Percentiles rank a stretch among this genome's conserved stretches.
Evolutionary conservation across 129 eudicot genomes (phyloP).

Genomic region (Gnaphalium uliginosum): DNA sequence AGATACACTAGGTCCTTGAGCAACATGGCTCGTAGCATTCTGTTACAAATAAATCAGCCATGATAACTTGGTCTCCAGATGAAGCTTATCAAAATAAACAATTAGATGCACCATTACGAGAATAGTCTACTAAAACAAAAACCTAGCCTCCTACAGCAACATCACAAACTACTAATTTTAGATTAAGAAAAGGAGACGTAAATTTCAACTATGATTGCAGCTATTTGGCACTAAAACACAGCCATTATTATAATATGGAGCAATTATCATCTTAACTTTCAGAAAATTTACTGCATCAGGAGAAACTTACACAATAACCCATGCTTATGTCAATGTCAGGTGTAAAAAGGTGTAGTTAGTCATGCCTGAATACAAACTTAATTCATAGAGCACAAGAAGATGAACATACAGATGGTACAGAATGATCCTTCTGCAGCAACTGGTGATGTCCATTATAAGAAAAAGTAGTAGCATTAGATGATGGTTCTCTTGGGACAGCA

Average conservation of each 20-base stretch:
- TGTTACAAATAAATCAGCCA: conserved; percentile 35
- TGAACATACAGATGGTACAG: conserved; percentile 37
- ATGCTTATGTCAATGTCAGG: conserved; percentile 8
- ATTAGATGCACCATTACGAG: background rate
- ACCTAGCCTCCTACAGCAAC: conserved; percentile 15
- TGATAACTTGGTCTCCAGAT: conserved; percentile 11
- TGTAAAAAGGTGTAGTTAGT: conserved; percentile 12
- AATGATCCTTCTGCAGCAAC: conserved; percentile 40
- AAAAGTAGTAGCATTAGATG: conserved; percentile 41
- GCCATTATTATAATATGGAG: background rate
- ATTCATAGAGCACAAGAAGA: conserved; percentile 3
- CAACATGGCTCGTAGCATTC: conserved; percentile 38
- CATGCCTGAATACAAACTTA: conserved; percentile 24
- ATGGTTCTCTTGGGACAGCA: conserved; percentile 34
- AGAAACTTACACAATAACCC: conserved; percentile 12
- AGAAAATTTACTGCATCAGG: conserved; percentile 5
- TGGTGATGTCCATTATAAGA: conserved; percentile 43
- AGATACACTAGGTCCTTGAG: conserved; percentile 39
- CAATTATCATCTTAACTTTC: conserved; percentile 16
- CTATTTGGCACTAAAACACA: background rate
- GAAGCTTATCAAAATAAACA: background rate
- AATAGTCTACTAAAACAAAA: background rate
- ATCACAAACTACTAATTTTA: background rate
- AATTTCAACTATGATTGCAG: background rate
- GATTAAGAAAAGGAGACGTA: background rate